Conservation (phyloP, 768 basidiomycete genomes). For the Postia placenta region DNA sequence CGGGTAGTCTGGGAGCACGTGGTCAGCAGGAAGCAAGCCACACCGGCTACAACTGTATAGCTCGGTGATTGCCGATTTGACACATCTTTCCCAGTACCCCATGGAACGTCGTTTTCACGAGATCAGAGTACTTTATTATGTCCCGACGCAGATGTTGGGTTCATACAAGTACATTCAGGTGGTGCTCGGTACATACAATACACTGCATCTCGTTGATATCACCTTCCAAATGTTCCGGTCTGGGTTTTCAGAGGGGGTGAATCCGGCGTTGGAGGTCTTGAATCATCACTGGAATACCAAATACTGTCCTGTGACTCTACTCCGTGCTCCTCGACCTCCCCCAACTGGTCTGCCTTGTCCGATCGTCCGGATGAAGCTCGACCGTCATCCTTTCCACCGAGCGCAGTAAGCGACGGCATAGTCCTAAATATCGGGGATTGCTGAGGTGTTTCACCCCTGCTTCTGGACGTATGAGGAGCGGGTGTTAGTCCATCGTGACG, state of each 20-base stretch:
- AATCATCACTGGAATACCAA: neutral
- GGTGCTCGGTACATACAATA: too few species aligned
- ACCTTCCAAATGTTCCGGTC: neutral
- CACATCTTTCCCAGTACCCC: too few species aligned
- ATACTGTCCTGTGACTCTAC: neutral
- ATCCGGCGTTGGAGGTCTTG: neutral
- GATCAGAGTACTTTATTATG: too few species aligned
- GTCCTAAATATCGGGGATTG: slow-evolving; percentile 1
- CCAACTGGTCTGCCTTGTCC: too few species aligned
- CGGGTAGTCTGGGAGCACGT: slow-evolving; percentile 9
- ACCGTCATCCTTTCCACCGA: slow-evolving; percentile 6
- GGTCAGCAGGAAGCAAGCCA: slow-evolving; percentile 30
- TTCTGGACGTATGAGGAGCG: slow-evolving; percentile 5
- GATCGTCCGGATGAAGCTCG: too few species aligned
- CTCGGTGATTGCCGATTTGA: slow-evolving; percentile 28
- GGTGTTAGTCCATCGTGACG: slow-evolving; percentile 6
- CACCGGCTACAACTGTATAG: slow-evolving; percentile 35
- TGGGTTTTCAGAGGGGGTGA: neutral
- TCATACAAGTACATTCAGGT: too few species aligned
- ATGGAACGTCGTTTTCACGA: too few species aligned
- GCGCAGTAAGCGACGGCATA: slow-evolving; percentile 16
- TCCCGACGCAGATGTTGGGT: too few species aligned
- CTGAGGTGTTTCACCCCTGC: slow-evolving; percentile 1
- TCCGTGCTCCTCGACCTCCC: neutral
- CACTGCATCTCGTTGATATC: too few species aligned